A percentile compares a stretch with the other conserved stretches of the same genome.
phyloP scores from a whole-genome alignment of 148 eudicot genomes.

The Vaccinium macrocarpon region DNA sequence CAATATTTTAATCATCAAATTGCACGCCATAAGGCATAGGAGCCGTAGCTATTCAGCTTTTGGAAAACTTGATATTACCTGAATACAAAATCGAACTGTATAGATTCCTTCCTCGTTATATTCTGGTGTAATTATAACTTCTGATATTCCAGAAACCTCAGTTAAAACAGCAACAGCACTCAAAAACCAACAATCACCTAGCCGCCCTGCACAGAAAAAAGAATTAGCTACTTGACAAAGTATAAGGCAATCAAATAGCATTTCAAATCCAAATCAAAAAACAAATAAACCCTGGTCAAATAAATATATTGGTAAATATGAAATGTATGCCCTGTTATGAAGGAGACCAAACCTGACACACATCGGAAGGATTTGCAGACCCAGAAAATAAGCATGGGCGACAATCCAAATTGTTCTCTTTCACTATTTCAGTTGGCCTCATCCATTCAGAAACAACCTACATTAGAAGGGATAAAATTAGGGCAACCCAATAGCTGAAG shows the following conservation, averaged over 20 bases:
- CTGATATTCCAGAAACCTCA: slow-evolving; percentile 89
- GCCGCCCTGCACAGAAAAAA: slow-evolving; percentile 57
- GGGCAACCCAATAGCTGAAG: neutral
- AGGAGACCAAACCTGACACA: slow-evolving; percentile 82
- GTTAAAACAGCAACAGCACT: slow-evolving; percentile 99
- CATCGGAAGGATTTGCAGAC: slow-evolving; percentile 92
- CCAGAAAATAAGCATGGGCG: slow-evolving; percentile 89
- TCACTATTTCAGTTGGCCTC: slow-evolving; percentile 80
- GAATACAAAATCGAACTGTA: slow-evolving; percentile 98
- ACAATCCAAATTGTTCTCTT: slow-evolving; percentile 60
- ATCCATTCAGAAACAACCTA: slow-evolving; percentile 95
- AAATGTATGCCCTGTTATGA: neutral
- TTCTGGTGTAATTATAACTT: slow-evolving; percentile 91
- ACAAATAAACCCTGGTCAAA: neutral
- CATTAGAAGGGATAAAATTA: slow-evolving; percentile 14
- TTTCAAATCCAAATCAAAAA: neutral
- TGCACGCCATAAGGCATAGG: neutral
- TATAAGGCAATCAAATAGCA: slow-evolving; percentile 13
- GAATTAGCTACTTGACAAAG: slow-evolving; percentile 10
- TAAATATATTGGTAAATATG: no score
- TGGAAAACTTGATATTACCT: slow-evolving; percentile 42
- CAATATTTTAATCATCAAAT: neutral
- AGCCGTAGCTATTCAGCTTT: neutral
- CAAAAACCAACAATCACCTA: slow-evolving; percentile 99
- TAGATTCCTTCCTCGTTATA: slow-evolving; percentile 95